Percentiles rank a stretch among this genome's conserved stretches.
These are phyloP conservation scores for Stromatinia cepivora DNA, from an alignment of 2,329 filamentous ascomycete genomes.

Conservation along the genomic window DNA sequence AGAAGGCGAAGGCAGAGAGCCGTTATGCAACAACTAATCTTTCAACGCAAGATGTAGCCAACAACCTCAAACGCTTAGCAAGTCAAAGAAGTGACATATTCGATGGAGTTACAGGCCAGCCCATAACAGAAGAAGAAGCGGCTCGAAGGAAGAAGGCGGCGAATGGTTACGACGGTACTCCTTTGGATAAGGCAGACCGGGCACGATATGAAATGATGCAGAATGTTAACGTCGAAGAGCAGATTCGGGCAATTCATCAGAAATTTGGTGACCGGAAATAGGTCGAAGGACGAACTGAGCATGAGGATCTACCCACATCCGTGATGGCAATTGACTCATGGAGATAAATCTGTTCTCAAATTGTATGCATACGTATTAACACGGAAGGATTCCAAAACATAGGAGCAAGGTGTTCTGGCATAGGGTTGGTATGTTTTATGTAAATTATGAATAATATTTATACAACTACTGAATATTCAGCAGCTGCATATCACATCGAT, in stretches of 20 bases:
- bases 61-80: conserved; percentile 92
- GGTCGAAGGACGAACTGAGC: not conserved
- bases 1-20: conserved; percentile 84
- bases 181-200: conserved; percentile 57
- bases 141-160: conserved; percentile 73
- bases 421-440: conserved; percentile 22
- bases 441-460: conserved; percentile 20
- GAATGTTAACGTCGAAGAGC: conserved; percentile 78
- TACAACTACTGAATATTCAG: conserved; percentile 11
- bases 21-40: conserved; percentile 84
- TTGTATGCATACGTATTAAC: not conserved
- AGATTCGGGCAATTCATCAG: conserved; percentile 70
- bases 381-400: conserved; percentile 10
- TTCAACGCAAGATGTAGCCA: conserved; percentile 82
- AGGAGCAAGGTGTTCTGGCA: conserved; percentile 17
- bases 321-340: not conserved
- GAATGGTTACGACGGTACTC: conserved; percentile 64
- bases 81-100: conserved; percentile 87
- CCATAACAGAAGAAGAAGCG: conserved; percentile 71
- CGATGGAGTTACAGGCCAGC: conserved; percentile 68
- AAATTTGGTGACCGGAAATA: conserved; percentile 47
- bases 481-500: not conserved
- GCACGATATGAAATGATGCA: conserved; percentile 57
- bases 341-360: not conserved
- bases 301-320: not conserved